Evolutionary conservation across 2,329 filamentous ascomycete species (phyloP).

Genomic region (Aquanectria penicillioides): DNA sequence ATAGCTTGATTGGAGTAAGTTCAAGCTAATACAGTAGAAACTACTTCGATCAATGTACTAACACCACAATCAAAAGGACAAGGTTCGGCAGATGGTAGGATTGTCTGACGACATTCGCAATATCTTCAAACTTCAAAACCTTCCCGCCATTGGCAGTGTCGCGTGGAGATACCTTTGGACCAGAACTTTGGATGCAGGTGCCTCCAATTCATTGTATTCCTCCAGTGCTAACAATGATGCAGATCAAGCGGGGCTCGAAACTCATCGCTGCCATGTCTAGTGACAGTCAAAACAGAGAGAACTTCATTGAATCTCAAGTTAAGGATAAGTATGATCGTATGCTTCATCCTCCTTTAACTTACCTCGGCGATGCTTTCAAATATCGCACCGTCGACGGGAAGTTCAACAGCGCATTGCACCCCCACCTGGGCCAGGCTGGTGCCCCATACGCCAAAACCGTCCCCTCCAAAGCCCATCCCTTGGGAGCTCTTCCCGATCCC

Average conservation of each 20-base stretch:
- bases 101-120: neutral
- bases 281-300: neutral
- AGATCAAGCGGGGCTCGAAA: too few species aligned
- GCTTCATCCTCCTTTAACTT: slow-evolving; percentile 35
- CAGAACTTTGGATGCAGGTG: neutral
- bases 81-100: neutral
- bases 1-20: neutral
- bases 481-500: slow-evolving; percentile 42
- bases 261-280: neutral
- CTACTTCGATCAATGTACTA: neutral
- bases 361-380: slow-evolving; percentile 37
- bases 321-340: slow-evolving; percentile 34
- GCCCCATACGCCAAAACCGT: slow-evolving; percentile 45
- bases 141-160: neutral
- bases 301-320: slow-evolving; percentile 11
- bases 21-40: too few species aligned
- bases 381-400: slow-evolving; percentile 43
- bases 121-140: neutral
- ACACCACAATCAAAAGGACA: neutral
- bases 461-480: slow-evolving; percentile 34
- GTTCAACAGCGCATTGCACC: slow-evolving; percentile 41
- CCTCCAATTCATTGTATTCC: neutral
- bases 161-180: neutral
- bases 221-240: too few species aligned
- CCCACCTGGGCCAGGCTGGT: slow-evolving; percentile 44